Percentiles rank a stretch among this genome's conserved stretches.
Evolutionary conservation across 257 asterid species (phyloP).

Genomic region (Plantago elongata): DNA sequence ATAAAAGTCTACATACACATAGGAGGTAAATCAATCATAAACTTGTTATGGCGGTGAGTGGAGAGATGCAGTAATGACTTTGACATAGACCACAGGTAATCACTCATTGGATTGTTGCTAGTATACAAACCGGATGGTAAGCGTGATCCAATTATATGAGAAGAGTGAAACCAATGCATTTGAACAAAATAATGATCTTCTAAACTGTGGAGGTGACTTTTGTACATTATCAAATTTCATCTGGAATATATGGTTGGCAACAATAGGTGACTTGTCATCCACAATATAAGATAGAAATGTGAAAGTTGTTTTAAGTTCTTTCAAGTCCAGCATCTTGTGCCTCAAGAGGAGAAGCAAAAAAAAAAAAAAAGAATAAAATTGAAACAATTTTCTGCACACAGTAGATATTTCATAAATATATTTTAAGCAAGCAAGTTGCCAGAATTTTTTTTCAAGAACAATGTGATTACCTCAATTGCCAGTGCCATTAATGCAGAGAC

Average conservation of each 20-base stretch:
- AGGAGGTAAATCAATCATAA: too few species aligned
- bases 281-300: neutral
- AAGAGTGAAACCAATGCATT: neutral
- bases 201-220: neutral
- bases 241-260: neutral
- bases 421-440: conserved; percentile 3
- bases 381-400: conserved; percentile 4
- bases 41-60: too few species aligned
- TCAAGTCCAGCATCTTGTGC: neutral
- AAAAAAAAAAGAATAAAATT: neutral
- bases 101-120: too few species aligned
- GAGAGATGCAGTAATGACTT: too few species aligned
- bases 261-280: neutral
- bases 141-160: conserved; percentile 1
- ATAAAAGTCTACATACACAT: neutral
- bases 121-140: too few species aligned
- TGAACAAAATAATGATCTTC: neutral
- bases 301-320: neutral
- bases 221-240: conserved; percentile 6
- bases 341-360: conserved; percentile 13
- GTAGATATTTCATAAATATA: conserved; percentile 12
- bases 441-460: conserved; percentile 14
- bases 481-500: conserved; percentile 83
- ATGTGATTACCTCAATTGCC: conserved; percentile 53
- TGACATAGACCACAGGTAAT: too few species aligned